Percentiles rank a stretch among this genome's conserved stretches.
Evolutionary conservation across 176 grass and related monocot species (phyloP).

Genomic region (Puccinellia tenuiflora): DNA sequence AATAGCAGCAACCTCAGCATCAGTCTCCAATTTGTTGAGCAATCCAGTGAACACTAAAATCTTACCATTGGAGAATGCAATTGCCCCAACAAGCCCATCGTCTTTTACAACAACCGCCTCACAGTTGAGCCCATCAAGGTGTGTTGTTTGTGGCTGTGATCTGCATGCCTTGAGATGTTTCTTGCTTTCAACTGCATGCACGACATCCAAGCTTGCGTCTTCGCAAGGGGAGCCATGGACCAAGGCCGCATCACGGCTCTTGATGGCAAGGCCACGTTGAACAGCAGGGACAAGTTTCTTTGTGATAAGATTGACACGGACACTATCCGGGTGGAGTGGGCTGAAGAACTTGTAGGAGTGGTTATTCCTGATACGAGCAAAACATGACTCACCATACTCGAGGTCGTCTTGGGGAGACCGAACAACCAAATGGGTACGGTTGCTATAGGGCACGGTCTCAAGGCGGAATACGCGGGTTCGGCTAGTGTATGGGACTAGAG

Average conservation of each 20-base stretch:
- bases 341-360: not conserved
- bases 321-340: not conserved
- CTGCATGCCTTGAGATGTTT: not conserved
- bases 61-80: not conserved
- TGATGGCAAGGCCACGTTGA: not conserved
- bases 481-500: not conserved
- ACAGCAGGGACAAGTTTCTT: not conserved
- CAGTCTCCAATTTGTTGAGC: not conserved
- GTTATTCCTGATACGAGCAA: not conserved
- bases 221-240: not conserved
- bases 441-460: not conserved
- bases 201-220: not conserved
- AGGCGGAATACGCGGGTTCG: not conserved
- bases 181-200: not conserved
- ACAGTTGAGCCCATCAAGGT: not conserved
- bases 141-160: not conserved
- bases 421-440: not conserved
- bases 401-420: not conserved
- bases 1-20: not conserved
- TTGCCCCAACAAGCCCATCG: not conserved
- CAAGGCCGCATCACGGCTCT: not conserved
- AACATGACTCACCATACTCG: not conserved
- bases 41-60: not conserved
- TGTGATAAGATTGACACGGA: not conserved
- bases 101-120: not conserved